Conservation (phyloP, 805 yeast genomes). For the Kluyveromyces lactis region DNA sequence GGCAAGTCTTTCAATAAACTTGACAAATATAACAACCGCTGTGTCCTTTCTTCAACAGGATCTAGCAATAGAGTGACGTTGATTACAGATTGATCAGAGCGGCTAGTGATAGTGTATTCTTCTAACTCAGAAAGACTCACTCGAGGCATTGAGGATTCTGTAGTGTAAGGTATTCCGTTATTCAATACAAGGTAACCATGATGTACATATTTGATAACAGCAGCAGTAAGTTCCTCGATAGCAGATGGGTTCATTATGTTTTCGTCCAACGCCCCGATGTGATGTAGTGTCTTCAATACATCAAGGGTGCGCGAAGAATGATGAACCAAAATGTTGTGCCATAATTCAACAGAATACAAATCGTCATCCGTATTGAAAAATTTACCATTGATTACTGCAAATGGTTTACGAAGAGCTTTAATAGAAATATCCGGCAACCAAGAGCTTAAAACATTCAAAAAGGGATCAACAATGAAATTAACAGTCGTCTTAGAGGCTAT, state of each 20-base stretch:
- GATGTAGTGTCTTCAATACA: conserved; percentile 20
- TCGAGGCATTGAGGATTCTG: conserved; percentile 37
- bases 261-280: conserved; percentile 12
- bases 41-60: conserved; percentile 66
- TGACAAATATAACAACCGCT: conserved; percentile 44
- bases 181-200: conserved; percentile 17
- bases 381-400: conserved; percentile 49
- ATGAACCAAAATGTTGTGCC: conserved; percentile 30
- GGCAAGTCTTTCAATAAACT: conserved; percentile 36
- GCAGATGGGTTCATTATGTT: conserved; percentile 30
- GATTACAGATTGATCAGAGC: conserved; percentile 30
- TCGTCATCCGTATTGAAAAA: conserved; percentile 9
- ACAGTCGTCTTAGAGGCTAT: conserved; percentile 1
- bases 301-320: conserved; percentile 42
- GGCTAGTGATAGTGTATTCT: conserved; percentile 15
- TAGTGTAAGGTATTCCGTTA: conserved; percentile 34
- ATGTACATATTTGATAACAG: conserved; percentile 38
- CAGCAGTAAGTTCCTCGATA: conserved; percentile 39
- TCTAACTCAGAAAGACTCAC: conserved; percentile 33
- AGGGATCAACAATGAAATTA: not conserved
- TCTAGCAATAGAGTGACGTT: conserved; percentile 58
- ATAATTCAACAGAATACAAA: not conserved
- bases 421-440: conserved; percentile 24
- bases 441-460: conserved; percentile 4
- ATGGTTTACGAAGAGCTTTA: conserved; percentile 25